Evolutionary conservation across 2,329 filamentous ascomycete species (phyloP).

Genomic region (Trichophyton mentagrophytes): DNA sequence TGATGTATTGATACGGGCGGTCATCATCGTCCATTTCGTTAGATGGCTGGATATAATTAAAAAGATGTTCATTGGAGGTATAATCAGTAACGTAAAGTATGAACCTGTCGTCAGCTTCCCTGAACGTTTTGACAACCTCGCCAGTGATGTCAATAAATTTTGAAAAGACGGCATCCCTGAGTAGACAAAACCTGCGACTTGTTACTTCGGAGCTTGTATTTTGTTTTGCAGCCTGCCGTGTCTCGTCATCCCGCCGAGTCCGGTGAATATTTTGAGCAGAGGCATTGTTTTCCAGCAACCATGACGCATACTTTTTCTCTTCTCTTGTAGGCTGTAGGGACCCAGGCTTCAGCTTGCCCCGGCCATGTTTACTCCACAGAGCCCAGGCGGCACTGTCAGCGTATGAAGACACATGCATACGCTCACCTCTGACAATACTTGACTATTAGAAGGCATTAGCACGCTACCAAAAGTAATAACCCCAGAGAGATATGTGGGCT

Average conservation of each 20-base stretch:
- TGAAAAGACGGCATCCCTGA: constrained; percentile 48
- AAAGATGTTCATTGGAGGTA: constrained; percentile 56
- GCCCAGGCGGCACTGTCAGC: background rate
- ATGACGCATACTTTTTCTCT: constrained; percentile 21
- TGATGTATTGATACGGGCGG: constrained; percentile 45
- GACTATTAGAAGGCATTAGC: background rate
- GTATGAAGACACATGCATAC: constrained; percentile 7
- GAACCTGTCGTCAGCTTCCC: constrained; percentile 32
- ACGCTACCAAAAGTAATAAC: background rate
- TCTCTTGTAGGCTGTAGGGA: constrained; percentile 17
- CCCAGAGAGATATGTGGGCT: constrained; percentile 3
- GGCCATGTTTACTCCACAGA: background rate
- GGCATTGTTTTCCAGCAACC: constrained; percentile 14
- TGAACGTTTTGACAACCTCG: constrained; percentile 51
- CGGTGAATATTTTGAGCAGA: background rate
- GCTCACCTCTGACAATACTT: background rate
- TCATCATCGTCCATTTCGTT: constrained; percentile 34
- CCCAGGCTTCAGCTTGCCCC: constrained; percentile 20
- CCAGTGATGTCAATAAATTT: constrained; percentile 58
- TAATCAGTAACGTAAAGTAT: constrained; percentile 73
- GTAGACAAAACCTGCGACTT: constrained; percentile 44
- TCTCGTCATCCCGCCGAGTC: background rate
- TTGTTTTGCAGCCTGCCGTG: too few species aligned
- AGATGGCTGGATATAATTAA: constrained; percentile 36
- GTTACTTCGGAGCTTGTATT: too few species aligned